Conservation (phyloP, 2,329 filamentous ascomycete species). For the Sarocladiaceae sp. region DNA sequence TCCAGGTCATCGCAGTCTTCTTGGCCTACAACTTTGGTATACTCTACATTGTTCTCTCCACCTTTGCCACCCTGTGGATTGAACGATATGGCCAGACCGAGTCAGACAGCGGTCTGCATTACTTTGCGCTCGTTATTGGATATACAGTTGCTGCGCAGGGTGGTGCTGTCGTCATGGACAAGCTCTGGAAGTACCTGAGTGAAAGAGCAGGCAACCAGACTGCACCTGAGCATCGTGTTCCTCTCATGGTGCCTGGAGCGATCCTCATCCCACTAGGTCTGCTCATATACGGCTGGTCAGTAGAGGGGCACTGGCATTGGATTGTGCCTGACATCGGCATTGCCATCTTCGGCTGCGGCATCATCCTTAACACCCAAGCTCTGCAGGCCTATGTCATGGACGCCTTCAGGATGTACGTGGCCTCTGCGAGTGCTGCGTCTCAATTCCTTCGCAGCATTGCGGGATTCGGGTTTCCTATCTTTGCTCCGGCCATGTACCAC, state of each 20-base stretch:
- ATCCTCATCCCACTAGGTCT: constrained; percentile 33
- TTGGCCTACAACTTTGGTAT: constrained; percentile 45
- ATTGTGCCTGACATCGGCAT: constrained; percentile 56
- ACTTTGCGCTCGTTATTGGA: constrained; percentile 45
- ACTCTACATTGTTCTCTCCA: constrained; percentile 48
- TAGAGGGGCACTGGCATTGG: constrained; percentile 47
- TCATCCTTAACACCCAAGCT: constrained; percentile 48
- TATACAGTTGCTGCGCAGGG: constrained; percentile 29
- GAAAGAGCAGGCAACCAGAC: not conserved
- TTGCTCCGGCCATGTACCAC: constrained; percentile 37
- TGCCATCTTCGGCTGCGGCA: constrained; percentile 47
- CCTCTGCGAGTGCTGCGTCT: constrained; percentile 43
- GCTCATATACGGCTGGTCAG: constrained; percentile 39
- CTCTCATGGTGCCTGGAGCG: constrained; percentile 49
- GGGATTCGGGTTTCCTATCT: constrained; percentile 53
- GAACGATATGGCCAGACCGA: constrained; percentile 40
- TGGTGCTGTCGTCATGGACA: constrained; percentile 32
- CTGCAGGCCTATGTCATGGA: constrained; percentile 54
- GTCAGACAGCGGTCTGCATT: constrained; percentile 42
- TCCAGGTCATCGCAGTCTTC: constrained; percentile 40
- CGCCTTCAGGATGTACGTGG: constrained; percentile 31
- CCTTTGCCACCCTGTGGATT: constrained; percentile 45
- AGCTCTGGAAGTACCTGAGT: constrained; percentile 26
- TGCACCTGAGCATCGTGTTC: constrained; percentile 43
- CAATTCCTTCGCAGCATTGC: constrained; percentile 48